Evolutionary conservation across 2,329 filamentous ascomycete species (phyloP), one percentile per base, ranked within the genome.

Genomic region (Orbilia javanica): DNA sequence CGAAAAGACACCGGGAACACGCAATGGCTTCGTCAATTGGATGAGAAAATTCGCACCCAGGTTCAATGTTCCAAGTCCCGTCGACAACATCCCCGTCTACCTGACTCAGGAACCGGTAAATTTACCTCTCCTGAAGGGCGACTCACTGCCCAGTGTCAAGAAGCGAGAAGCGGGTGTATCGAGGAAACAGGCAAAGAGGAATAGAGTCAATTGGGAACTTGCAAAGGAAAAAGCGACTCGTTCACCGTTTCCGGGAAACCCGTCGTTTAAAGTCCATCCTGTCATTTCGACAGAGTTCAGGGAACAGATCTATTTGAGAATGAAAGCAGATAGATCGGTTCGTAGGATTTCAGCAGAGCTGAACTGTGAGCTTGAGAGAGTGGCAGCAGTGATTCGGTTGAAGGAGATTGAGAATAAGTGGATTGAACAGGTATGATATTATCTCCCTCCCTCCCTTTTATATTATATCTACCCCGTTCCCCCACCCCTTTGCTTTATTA

Each of bases 341-440:
- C 91, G 93, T 82, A 88, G 88, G 50, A 92, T 96, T 20, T 94
- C 93, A 82, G 91, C 91, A 0, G 88, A 93, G 82, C 88, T 92
- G 81, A 89, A 90, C 29, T 89, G 97, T 25, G 93, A 96, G 82
- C 91, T 97, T 84, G 89, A 92, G 82, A 88, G 94, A 81, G 92
- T 97, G 18, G 94, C 90, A 29, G 94, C 94, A 22, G 92, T 97
- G 20, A 91, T 97, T 75, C 87, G 94, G 82, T 86, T 97, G 82
- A 95, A 95, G 86, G 90, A 93, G 84, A 87, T 97, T 80, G 93
- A 97, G 86, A 93, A 91, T 85, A 87, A 91, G 80, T 94, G 91
- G 93, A 84, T 88, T 79, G 84, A 86, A 81, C 87, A 94, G 87
- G 94, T 97, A 88, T 88, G 93, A 86, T 34, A 46, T 75, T 55